Base-by-base conservation (phyloP, 257 asterid genomes). In the Penstemon eatonii region DNA sequence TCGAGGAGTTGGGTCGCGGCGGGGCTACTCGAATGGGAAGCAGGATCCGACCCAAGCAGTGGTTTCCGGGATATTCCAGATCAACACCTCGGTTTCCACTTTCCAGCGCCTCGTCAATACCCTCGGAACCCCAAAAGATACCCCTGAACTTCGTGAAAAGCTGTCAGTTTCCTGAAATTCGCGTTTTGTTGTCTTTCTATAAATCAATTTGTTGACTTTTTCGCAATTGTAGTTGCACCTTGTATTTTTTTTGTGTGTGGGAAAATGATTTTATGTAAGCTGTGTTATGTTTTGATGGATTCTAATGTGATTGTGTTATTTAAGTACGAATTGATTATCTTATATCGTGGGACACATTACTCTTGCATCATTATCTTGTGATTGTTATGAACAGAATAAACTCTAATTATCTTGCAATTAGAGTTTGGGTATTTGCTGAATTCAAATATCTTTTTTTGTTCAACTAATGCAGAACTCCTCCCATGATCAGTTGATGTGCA, bases 41-140 rank as follows among this genome's bases (percentile, higher is more conserved):
- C 96, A 86, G 84, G 95, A 88, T 73, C 92, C 95, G 12, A 85
- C 96, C 36, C 97, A 93, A 76, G 97, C 96, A 9, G 92, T 93
- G 58, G 95, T 90, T 45, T 84, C 96, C 60, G 99, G 96, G 57
- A 88, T 90, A 62, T 90, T 93, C 71, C 96, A 89, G 91, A 85
- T 90, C 83, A 90, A 83, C 79, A 93, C 97, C 52, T 90, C 92
- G 15, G 94, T 93, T 58, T 85, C 96, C 8, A 84, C 96, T 42
- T 93, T 93, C 77, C 97, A 91, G 69, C 91, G 97, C 67, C 92
- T 93, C 15, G 97, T 93, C 58, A 93, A 93, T 70, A 83, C 97
- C 73, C 88, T 93, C 3, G 99, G 99, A 25, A 93, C 99, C 8
- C 96, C 96, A 37, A 93, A 88, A 81, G 99, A 93, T 71, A 90